A percentile compares a stretch with the other conserved stretches of the same genome.
These are phyloP conservation scores for Fusarium irregulare DNA, from an alignment of 2,329 filamentous ascomycete genomes.

Conservation along the genomic window DNA sequence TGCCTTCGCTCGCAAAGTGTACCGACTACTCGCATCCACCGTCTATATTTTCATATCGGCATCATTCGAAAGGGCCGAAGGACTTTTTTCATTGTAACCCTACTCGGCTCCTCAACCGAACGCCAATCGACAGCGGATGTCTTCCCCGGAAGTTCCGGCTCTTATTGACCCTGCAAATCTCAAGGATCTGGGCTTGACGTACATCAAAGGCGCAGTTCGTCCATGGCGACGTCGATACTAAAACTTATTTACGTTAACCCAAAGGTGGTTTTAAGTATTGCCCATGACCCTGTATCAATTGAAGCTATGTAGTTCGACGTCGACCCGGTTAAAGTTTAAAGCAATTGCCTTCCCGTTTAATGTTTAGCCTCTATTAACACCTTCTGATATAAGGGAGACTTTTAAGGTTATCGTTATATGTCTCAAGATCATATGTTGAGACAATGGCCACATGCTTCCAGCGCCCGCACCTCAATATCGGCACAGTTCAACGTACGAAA, in stretches of 20 bases:
- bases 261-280: rapidly evolving
- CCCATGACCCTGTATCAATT: too few relatives aligned
- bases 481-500: too few relatives aligned
- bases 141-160: not conserved
- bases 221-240: not conserved
- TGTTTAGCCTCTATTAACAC: not conserved
- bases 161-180: not conserved
- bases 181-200: not conserved
- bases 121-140: not conserved
- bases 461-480: too few relatives aligned
- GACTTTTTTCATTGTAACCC: not conserved
- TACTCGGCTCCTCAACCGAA: not conserved
- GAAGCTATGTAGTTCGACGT: not conserved
- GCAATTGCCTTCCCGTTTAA: not conserved
- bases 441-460: too few relatives aligned
- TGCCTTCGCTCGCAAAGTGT: too few relatives aligned
- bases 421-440: too few relatives aligned
- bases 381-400: not conserved
- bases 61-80: not conserved
- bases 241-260: not conserved
- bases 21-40: rapidly evolving
- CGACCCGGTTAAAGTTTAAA: not conserved
- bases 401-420: not conserved
- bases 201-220: not conserved
- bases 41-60: not conserved